A percentile compares a stretch with the other conserved stretches of the same genome.
phyloP scores from a whole-genome alignment of 2,329 filamentous ascomycete genomes.

The Penicillium decumbens region DNA sequence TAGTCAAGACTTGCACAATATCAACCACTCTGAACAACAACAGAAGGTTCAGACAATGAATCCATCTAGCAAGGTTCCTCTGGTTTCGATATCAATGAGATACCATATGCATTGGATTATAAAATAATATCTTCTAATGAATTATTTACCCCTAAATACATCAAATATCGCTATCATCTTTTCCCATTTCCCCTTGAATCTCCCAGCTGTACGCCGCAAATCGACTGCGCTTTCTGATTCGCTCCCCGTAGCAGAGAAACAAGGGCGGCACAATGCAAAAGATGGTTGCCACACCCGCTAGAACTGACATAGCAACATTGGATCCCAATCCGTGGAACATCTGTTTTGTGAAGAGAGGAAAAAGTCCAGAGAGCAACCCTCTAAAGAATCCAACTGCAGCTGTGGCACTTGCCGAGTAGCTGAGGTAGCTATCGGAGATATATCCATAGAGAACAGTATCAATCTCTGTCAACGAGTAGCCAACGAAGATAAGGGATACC shows the following conservation, averaged over 20 bases:
- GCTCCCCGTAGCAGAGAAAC: conserved; percentile 38
- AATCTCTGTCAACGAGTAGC: conserved; percentile 48
- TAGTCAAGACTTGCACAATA: too few species aligned
- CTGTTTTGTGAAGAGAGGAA: conserved; percentile 41
- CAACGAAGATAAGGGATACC: conserved; percentile 42
- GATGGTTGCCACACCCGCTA: conserved; percentile 41
- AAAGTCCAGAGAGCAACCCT: conserved; percentile 36
- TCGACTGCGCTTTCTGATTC: conserved; percentile 34
- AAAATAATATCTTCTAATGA: not conserved
- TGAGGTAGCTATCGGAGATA: conserved; percentile 44
- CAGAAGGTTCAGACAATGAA: too few species aligned
- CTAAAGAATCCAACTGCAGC: conserved; percentile 42
- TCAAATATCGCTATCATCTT: conserved; percentile 19
- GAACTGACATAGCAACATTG: conserved; percentile 40
- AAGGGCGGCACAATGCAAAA: conserved; percentile 39
- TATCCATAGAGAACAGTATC: conserved; percentile 43
- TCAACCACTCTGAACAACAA: too few species aligned
- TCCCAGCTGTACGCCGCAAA: conserved; percentile 37
- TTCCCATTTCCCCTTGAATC: conserved; percentile 24
- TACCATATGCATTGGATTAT: not conserved
- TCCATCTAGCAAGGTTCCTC: not conserved
- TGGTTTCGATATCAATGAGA: not conserved
- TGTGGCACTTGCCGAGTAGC: conserved; percentile 44
- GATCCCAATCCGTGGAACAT: conserved; percentile 40
- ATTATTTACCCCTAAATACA: not conserved